These are phyloP conservation scores for Purpureocillium lavendulum DNA, from an alignment of 2,329 filamentous ascomycete genomes.

Conservation along the genomic window DNA sequence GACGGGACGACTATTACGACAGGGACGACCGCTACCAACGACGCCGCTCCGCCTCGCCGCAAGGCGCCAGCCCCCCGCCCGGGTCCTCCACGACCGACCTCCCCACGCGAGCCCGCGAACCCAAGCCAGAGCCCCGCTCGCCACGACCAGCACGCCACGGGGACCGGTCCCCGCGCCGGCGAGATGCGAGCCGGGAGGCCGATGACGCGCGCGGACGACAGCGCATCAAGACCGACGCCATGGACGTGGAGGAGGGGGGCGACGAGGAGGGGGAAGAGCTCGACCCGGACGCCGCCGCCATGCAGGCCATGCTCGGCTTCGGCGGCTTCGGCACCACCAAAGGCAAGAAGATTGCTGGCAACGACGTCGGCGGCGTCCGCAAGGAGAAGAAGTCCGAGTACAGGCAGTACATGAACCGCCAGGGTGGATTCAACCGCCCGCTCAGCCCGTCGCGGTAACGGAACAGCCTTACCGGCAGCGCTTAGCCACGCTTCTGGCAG, in stretches of 20 bases:
- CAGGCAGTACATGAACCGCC: constrained; percentile 91
- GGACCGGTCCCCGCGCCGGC: constrained; percentile 18
- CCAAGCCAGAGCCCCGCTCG: constrained; percentile 10
- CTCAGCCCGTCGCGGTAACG: constrained; percentile 47
- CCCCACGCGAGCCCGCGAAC: constrained; percentile 23
- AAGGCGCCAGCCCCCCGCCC: constrained; percentile 12
- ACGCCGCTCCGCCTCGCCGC: constrained; percentile 30
- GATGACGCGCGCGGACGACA: no score
- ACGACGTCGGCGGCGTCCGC: constrained; percentile 70
- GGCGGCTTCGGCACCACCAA: constrained; percentile 79
- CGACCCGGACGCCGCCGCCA: constrained; percentile 62
- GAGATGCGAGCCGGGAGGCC: no score
- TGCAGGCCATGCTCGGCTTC: constrained; percentile 88
- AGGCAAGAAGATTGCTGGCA: constrained; percentile 79
- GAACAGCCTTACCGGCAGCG: no score
- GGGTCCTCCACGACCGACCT: constrained; percentile 17
- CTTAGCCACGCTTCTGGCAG: no score
- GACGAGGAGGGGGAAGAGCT: constrained; percentile 23
- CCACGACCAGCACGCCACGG: constrained; percentile 12
- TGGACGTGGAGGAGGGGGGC: no score
- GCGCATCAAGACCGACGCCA: constrained; percentile 19
- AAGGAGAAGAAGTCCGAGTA: constrained; percentile 96
- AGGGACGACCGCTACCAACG: constrained; percentile 15
- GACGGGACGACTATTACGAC: constrained; percentile 12
- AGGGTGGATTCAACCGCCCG: constrained; percentile 74